These are phyloP conservation scores for Bacidia gigantensis DNA, from an alignment of 495 filamentous ascomycete genomes.

Conservation along the genomic window DNA sequence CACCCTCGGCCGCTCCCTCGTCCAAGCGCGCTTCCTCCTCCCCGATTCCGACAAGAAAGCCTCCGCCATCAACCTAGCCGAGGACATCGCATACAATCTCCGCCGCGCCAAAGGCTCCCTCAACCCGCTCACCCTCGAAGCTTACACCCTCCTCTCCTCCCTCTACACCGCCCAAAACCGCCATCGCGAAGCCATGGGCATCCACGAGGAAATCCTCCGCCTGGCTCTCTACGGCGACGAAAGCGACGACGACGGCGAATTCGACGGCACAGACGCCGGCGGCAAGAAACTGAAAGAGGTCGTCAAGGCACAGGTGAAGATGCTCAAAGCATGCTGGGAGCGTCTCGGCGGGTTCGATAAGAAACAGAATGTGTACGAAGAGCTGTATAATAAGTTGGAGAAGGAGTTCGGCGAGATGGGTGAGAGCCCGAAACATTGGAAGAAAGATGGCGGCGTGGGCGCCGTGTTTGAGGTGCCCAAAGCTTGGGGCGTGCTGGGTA, in stretches of 20 bases:
- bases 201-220: constrained; percentile 43
- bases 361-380: constrained; percentile 8
- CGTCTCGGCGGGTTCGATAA: constrained; percentile 26
- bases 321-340: constrained; percentile 34
- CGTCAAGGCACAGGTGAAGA: constrained; percentile 27
- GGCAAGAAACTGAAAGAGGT: constrained; percentile 17
- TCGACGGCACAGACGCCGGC: constrained; percentile 21
- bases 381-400: constrained; percentile 5
- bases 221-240: constrained; percentile 33
- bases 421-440: not conserved
- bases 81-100: constrained; percentile 51
- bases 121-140: constrained; percentile 39
- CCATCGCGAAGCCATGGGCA: constrained; percentile 34
- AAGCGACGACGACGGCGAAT: constrained; percentile 17
- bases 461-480: not conserved
- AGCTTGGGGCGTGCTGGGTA: not conserved
- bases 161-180: constrained; percentile 38
- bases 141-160: constrained; percentile 40
- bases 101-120: constrained; percentile 42
- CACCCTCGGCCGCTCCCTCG: constrained; percentile 41
- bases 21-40: constrained; percentile 32
- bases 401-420: constrained; percentile 11
- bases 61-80: constrained; percentile 39
- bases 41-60: constrained; percentile 12
- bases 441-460: constrained; percentile 4